A percentile compares a stretch with the other conserved stretches of the same genome.
phyloP scores from a whole-genome alignment of 345 rosid genomes.

The Eucalyptus victrix region DNA sequence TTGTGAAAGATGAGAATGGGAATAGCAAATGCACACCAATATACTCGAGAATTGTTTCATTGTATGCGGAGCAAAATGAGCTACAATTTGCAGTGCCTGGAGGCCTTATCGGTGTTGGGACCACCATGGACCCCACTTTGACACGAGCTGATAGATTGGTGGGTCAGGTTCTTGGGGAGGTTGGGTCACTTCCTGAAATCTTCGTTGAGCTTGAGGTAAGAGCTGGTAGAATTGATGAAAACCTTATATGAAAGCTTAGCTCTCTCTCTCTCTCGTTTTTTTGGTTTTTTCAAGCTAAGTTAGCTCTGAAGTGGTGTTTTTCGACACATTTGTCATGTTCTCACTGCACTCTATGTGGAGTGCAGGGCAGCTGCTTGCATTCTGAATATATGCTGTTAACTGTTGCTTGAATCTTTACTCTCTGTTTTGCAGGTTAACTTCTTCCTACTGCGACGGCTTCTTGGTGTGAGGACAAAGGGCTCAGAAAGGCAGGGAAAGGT shows the following conservation, averaged over 20 bases:
- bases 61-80: slow-evolving; percentile 87
- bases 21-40: slow-evolving; percentile 83
- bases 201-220: slow-evolving; percentile 85
- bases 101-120: slow-evolving; percentile 91
- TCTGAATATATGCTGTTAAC: not conserved
- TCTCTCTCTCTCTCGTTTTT: not conserved
- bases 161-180: slow-evolving; percentile 97
- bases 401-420: not conserved
- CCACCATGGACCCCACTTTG: slow-evolving; percentile 95
- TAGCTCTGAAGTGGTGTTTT: not conserved
- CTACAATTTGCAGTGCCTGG: slow-evolving; percentile 98
- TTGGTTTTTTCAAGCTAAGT: not conserved
- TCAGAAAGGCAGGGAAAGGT: slow-evolving; percentile 91
- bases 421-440: slow-evolving; percentile 55
- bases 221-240: not conserved
- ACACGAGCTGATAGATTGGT: slow-evolving; percentile 94
- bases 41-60: slow-evolving; percentile 70
- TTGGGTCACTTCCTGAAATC: slow-evolving; percentile 89
- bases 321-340: not conserved
- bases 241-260: not conserved
- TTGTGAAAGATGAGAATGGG: slow-evolving; percentile 75
- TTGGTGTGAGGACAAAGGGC: slow-evolving; percentile 92
- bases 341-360: not conserved
- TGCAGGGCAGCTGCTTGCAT: not conserved
- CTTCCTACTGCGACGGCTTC: slow-evolving; percentile 73